Conservation (phyloP, 441 rosid genomes). For the Adansonia madagascariensis region DNA sequence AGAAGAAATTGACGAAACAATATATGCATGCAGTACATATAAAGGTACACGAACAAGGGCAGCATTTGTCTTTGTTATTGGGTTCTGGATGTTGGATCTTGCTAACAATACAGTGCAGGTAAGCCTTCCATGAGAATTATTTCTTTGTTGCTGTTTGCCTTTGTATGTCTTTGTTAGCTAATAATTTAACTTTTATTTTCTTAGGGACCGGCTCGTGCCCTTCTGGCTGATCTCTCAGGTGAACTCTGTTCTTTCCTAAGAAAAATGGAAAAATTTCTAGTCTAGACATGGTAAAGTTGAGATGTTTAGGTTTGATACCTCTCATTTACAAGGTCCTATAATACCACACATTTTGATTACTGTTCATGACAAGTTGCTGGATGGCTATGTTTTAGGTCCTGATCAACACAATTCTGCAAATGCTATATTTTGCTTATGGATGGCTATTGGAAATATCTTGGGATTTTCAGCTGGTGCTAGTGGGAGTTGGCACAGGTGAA, state of each 20-base stretch:
- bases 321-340: constrained; percentile 13
- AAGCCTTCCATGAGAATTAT: constrained; percentile 19
- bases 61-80: constrained; percentile 81
- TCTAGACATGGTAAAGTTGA: constrained; percentile 20
- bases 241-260: constrained; percentile 16
- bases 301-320: constrained; percentile 16
- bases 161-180: background rate
- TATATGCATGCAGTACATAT: constrained; percentile 59
- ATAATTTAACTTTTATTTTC: constrained; percentile 27
- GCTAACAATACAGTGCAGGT: constrained; percentile 98
- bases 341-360: constrained; percentile 21
- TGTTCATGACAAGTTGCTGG: constrained; percentile 29
- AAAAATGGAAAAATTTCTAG: background rate
- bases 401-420: constrained; percentile 91
- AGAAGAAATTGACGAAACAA: background rate
- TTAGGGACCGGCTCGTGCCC: constrained; percentile 99
- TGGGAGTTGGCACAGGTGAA: constrained; percentile 89
- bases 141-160: background rate
- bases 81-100: constrained; percentile 98
- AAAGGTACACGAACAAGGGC: constrained; percentile 89
- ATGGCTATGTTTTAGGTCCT: constrained; percentile 57
- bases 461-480: constrained; percentile 98
- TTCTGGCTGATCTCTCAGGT: constrained; percentile 91
- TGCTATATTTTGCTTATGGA: constrained; percentile 94
- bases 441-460: constrained; percentile 94